A percentile compares a stretch with the other conserved stretches of the same genome.
These are phyloP conservation scores for Pholiota microspora DNA, from an alignment of 768 basidiomycete species.

Conservation along the genomic window DNA sequence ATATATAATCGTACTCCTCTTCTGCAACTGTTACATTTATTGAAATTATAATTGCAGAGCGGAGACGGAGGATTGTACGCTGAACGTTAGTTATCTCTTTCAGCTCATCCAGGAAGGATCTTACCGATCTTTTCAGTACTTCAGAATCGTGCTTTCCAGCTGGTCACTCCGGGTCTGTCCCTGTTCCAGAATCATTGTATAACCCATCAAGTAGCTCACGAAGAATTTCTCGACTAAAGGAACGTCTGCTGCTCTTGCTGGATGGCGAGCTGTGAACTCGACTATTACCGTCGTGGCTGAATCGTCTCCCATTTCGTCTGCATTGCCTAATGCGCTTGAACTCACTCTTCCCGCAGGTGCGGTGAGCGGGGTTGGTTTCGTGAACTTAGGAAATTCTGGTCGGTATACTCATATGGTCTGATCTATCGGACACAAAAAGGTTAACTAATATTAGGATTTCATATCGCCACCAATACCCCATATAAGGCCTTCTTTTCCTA, in stretches of 20 bases:
- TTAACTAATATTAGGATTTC: slow-evolving; percentile 42
- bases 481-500: slow-evolving; percentile 64
- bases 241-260: slow-evolving; percentile 44
- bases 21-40: too few species aligned
- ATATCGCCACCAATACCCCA: slow-evolving; percentile 45
- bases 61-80: slow-evolving; percentile 71
- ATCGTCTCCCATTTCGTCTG: slow-evolving; percentile 48
- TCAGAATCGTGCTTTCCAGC: slow-evolving; percentile 69
- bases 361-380: slow-evolving; percentile 46
- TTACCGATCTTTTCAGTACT: slow-evolving; percentile 38
- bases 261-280: slow-evolving; percentile 51
- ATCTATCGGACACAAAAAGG: too few species aligned
- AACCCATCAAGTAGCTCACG: not conserved
- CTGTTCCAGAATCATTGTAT: too few species aligned
- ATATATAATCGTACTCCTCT: too few species aligned
- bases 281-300: slow-evolving; percentile 52
- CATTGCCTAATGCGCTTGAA: slow-evolving; percentile 62
- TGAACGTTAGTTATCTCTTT: slow-evolving; percentile 39
- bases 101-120: not conserved
- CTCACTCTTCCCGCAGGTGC: slow-evolving; percentile 40
- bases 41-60: slow-evolving; percentile 44
- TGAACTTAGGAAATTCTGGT: slow-evolving; percentile 61
- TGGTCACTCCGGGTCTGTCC: slow-evolving; percentile 59
- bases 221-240: slow-evolving; percentile 24
- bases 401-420: slow-evolving; percentile 4